Conservation (phyloP, 768 basidiomycete species). For the Trametes cingulata region DNA sequence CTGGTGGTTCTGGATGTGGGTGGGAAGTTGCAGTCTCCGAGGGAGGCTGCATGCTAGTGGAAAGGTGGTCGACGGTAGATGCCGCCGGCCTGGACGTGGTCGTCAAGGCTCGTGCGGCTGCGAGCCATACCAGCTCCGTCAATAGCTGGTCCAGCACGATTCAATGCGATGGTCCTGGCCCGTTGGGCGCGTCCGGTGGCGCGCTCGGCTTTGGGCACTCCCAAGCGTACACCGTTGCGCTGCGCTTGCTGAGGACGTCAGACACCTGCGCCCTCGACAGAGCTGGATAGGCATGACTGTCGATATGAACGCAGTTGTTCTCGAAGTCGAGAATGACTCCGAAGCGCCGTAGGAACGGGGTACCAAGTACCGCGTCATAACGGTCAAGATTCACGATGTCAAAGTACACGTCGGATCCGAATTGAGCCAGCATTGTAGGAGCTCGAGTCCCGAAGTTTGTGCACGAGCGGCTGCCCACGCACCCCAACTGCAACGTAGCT, state of each 20-base stretch:
- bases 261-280: background rate
- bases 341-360: slow-evolving; percentile 27
- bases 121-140: no score
- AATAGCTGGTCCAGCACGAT: no score
- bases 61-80: no score
- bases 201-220: background rate
- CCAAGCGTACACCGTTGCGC: background rate
- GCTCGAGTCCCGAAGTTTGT: background rate
- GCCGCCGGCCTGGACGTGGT: no score
- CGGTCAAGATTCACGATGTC: slow-evolving; percentile 4
- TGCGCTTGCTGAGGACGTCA: background rate
- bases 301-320: background rate
- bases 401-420: background rate
- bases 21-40: no score
- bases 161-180: no score
- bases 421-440: background rate
- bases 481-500: background rate
- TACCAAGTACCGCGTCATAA: slow-evolving; percentile 37
- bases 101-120: no score
- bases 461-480: background rate
- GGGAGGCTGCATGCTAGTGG: no score
- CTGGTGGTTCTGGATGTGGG: no score
- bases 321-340: background rate
- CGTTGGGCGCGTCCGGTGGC: background rate
- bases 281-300: background rate